Base-by-base conservation (phyloP, 805 yeast genomes). In the Pichia californica region DNA sequence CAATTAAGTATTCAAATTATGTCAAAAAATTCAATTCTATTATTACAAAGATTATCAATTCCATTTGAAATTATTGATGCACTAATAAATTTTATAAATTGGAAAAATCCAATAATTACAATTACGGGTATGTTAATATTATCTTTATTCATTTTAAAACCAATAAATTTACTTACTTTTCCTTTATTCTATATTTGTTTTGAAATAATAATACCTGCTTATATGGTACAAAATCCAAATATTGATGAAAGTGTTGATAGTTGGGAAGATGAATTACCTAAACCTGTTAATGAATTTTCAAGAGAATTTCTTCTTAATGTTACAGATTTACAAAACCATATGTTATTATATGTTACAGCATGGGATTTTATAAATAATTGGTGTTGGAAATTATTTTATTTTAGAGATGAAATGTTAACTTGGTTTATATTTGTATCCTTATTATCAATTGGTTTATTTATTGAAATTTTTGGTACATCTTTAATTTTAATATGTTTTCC, bases 311-410 rank as follows among this genome's bases (percentile, higher is more conserved):
- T 82, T 18, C 57, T 87, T 44, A 88, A 88, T 57, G 67, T 85
- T 53, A 85, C 94, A 1, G 96, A 88, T 64, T 67, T 87, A 46
- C 96, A 88, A 56, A 88, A 88, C 57, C 82, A 79, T 55, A 81
- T 84, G 86, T 56, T 80, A 26, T 55, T 79, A 13, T 86, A 81
- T 58, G 79, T 83, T 9, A 59, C 66, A 11, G 62, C 69, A 0
- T 87, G 80, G 71, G 91, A 88, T 61, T 69, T 70, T 19, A 40
- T 77, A 5, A 66, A 70, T 18, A 62, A 68, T 52, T 44, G 75
- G 34, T 66, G 83, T 27, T 63, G 67, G 18, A 77, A 74, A 44
- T 79, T 79, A 58, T 76, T 83, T 1, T 81, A 73, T 55, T 87
- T 81, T 59, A 69, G 71, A 44, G 79, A 83, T 57, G 86, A 81